These are phyloP conservation scores for Amaranthus tricolor DNA, from an alignment of 179 eudicot species.

Conservation along the genomic window DNA sequence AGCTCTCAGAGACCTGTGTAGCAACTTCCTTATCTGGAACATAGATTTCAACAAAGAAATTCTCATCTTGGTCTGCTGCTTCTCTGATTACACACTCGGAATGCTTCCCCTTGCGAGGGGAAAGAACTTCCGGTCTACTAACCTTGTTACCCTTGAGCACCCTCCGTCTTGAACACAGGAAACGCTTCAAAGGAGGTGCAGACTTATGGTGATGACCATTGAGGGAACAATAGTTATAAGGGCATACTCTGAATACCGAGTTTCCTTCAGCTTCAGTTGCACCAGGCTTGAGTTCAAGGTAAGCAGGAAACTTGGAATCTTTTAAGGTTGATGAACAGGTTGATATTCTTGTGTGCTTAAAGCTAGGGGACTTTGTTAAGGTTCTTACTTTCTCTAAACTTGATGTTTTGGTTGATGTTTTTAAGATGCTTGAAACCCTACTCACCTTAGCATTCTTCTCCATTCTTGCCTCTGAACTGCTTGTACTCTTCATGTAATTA, in stretches of 20 bases:
- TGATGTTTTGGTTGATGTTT: constrained; percentile 34
- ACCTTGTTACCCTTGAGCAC: constrained; percentile 35
- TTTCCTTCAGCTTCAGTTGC: constrained; percentile 68
- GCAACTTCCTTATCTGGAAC: constrained; percentile 14
- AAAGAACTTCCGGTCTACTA: background rate
- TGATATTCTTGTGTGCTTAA: constrained; percentile 53
- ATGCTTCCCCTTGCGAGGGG: constrained; percentile 33
- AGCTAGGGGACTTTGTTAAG: constrained; percentile 61
- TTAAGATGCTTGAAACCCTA: constrained; percentile 27
- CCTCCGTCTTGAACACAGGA: constrained; percentile 60
- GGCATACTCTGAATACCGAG: constrained; percentile 71
- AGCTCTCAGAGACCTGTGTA: constrained; percentile 3
- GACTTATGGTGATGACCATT: constrained; percentile 71
- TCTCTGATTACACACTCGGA: constrained; percentile 15
- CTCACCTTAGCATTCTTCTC: constrained; percentile 37
- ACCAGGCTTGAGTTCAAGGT: constrained; percentile 56
- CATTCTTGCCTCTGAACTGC: constrained; percentile 68
- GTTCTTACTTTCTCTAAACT: constrained; percentile 48
- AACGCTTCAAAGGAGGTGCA: constrained; percentile 60
- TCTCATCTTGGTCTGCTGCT: constrained; percentile 17
- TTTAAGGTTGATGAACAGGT: constrained; percentile 83
- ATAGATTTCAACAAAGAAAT: constrained; percentile 52
- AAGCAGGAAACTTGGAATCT: constrained; percentile 69
- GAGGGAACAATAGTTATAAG: constrained; percentile 80
- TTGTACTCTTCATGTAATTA: constrained; percentile 83